Evolutionary conservation across 768 basidiomycete species (phyloP).

Genomic region (Hortiboletus campestris): DNA sequence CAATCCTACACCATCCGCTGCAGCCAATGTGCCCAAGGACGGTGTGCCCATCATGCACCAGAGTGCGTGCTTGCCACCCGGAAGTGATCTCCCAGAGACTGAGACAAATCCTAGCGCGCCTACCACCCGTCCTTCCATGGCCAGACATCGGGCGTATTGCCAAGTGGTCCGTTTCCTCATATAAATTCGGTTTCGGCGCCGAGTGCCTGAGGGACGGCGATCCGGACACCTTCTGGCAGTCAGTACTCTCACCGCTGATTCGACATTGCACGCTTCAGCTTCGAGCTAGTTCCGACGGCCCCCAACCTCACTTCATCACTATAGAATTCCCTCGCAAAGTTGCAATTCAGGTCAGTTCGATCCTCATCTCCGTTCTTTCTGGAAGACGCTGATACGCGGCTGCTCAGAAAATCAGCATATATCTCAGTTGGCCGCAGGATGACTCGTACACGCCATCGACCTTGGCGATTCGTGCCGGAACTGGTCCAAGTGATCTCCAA

Average conservation of each 20-base stretch:
- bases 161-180: constrained; percentile 95
- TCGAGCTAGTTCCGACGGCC: constrained; percentile 75
- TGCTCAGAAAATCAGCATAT: constrained; percentile 79
- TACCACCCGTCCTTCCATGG: constrained; percentile 58
- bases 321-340: constrained; percentile 91
- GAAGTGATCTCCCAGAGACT: not conserved
- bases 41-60: constrained; percentile 39
- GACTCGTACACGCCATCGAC: constrained; percentile 97
- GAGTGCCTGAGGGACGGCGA: constrained; percentile 89
- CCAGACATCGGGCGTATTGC: constrained; percentile 87
- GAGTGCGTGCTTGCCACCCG: constrained; percentile 21
- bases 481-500: constrained; percentile 86
- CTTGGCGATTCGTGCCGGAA: constrained; percentile 88
- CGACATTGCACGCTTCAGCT: not conserved
- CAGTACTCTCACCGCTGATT: constrained; percentile 33
- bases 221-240: constrained; percentile 98
- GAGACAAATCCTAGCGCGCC: constrained; percentile 29
- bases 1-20: constrained; percentile 15
- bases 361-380: not conserved
- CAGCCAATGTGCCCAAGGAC: constrained; percentile 28
- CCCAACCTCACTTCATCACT: constrained; percentile 95
- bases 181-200: constrained; percentile 94
- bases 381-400: not conserved
- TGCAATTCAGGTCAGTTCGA: constrained; percentile 67
- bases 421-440: constrained; percentile 77